Conservation (phyloP, 495 filamentous ascomycete genomes). For the Lasiosphaeria miniovina region DNA sequence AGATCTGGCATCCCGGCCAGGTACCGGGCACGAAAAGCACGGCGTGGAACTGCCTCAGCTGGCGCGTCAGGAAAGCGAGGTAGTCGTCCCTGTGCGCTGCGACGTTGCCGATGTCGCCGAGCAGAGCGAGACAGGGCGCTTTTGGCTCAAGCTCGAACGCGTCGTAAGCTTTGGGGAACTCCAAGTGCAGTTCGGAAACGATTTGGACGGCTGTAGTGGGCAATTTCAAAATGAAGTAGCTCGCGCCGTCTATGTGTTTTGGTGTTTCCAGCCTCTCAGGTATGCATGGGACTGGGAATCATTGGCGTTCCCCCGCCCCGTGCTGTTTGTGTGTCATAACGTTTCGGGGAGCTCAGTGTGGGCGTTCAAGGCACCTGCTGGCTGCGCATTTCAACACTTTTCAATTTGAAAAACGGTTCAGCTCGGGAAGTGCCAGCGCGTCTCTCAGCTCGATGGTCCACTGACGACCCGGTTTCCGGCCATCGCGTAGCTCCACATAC, state of each 20-base stretch:
- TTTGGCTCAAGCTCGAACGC: constrained; percentile 41
- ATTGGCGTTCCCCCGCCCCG: too few species aligned
- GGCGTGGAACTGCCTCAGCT: constrained; percentile 42
- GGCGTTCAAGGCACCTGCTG: too few species aligned
- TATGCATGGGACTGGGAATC: too few species aligned
- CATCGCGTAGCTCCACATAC: constrained; percentile 15
- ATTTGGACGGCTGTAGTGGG: constrained; percentile 36
- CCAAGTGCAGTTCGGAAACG: constrained; percentile 57
- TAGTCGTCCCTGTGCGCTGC: constrained; percentile 26
- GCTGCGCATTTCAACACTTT: too few species aligned
- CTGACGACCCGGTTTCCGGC: constrained; percentile 15
- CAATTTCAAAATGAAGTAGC: neutral
- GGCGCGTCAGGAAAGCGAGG: constrained; percentile 40
- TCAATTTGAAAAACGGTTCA: neutral
- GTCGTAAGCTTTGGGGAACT: constrained; percentile 44
- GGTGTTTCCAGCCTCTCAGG: too few species aligned
- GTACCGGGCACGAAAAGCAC: constrained; percentile 49
- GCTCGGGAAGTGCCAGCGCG: constrained; percentile 3
- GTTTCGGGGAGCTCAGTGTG: too few species aligned
- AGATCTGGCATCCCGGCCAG: neutral
- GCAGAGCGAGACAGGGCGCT: constrained; percentile 51
- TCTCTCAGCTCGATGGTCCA: constrained; percentile 18
- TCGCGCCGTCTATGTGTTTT: too few species aligned
- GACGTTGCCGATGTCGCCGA: constrained; percentile 56
- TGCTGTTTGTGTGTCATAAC: too few species aligned